phyloP scores from a whole-genome alignment of 2,329 filamentous ascomycete genomes.

The Fusarium poae region DNA sequence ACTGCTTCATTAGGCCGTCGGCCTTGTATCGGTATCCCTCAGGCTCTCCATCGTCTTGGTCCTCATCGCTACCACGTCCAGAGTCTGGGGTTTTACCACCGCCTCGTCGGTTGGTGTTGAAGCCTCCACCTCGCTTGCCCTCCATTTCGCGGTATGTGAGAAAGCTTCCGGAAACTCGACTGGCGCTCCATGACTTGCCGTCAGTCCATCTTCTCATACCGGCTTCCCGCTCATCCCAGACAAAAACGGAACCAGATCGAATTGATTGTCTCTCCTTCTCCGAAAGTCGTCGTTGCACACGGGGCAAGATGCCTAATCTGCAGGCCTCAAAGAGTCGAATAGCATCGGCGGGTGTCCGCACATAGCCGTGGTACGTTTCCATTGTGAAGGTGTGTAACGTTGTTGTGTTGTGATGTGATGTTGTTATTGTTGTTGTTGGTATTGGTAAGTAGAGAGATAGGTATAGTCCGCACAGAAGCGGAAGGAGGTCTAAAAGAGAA shows the following conservation, averaged over 20 bases:
- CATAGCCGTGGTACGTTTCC: slow-evolving; percentile 97
- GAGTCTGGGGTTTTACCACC: slow-evolving; percentile 86
- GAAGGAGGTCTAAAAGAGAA: slow-evolving; percentile 27
- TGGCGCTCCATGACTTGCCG: slow-evolving; percentile 98
- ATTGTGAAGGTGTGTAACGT: slow-evolving; percentile 64
- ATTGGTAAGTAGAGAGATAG: neutral
- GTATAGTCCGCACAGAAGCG: slow-evolving; percentile 37
- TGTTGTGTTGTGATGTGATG: slow-evolving; percentile 58
- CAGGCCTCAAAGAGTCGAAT: slow-evolving; percentile 99
- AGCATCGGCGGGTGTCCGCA: slow-evolving; percentile 94
- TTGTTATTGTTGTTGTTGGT: neutral
- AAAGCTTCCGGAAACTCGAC: slow-evolving; percentile 96
- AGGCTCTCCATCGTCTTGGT: slow-evolving; percentile 85
- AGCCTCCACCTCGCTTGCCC: slow-evolving; percentile 89
- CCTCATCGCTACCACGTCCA: slow-evolving; percentile 83
- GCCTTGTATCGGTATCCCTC: slow-evolving; percentile 96
- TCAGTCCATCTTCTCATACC: slow-evolving; percentile 99
- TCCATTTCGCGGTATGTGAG: slow-evolving; percentile 99
- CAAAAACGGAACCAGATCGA: slow-evolving; percentile 95
- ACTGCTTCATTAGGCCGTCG: slow-evolving; percentile 99
- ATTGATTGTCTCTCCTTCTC: slow-evolving; percentile 98
- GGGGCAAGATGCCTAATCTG: slow-evolving; percentile 85
- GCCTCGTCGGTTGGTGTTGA: slow-evolving; percentile 69
- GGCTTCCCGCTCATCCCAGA: slow-evolving; percentile 99
- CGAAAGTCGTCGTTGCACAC: slow-evolving; percentile 91